Base-by-base conservation (phyloP, 495 filamentous ascomycete species). In the Glutinoglossum americanum region DNA sequence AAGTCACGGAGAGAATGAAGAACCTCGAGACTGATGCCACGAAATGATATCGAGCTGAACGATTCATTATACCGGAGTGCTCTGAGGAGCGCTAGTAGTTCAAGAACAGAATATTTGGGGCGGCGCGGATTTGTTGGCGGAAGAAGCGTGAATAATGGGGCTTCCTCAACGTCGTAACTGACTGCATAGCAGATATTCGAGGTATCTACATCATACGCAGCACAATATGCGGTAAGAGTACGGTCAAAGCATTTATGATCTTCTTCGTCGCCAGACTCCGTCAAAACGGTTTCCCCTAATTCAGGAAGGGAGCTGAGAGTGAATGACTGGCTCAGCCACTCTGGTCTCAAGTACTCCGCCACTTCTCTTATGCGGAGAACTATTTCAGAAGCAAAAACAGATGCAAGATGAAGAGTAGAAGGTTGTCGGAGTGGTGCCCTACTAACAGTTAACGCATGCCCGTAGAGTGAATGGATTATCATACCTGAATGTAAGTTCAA, bases 21-120 rank as follows among this genome's bases (percentile, higher is more conserved):
- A 35, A 68, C 62, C 60, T 87, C 82, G 10, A 98, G 74, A 59
- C 76, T 79, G 51, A 94, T 77, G 28, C 82, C 80, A 15, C 74
- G 70, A 66, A 96, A 95, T 0, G 88, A 95, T 39, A 98, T 77
- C 1, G 86, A 83, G 55, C 75, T 75, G 67, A 96, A 96, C 15
- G 79, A 84, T 65, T 94, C 87, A 63, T 96, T 96, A 70, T 94
- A 98, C 37, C 92, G 78, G 53, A 98, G 70, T 6, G 92, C 79
- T 21, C 90, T 79, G 73, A 95, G 77, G 26, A 96, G 78, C 1
- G 92, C 88, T 41, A 98, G 72, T 26, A 96, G 67, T 67, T 96
- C 92, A 53, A 83, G 65, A 6, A 77, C 66, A 3, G 74, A 79
- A 63, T 98, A 98, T 37, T 74, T 72, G 3, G 71, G 68, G 54